phyloP scores from a whole-genome alignment of 2,329 filamentous ascomycete genomes.

The Fusarium sp. region DNA sequence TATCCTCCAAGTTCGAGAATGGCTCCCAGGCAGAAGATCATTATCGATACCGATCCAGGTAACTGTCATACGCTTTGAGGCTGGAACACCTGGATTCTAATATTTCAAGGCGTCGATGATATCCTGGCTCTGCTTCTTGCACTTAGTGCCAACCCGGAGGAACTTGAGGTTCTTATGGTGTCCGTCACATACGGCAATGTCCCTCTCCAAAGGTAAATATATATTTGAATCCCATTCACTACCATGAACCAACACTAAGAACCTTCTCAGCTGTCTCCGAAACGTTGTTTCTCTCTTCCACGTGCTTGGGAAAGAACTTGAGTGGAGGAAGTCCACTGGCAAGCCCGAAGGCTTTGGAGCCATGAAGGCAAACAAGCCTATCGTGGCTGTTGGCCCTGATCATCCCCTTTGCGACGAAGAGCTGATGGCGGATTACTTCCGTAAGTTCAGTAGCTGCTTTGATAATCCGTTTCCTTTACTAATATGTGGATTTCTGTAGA shows the following conservation, averaged over 20 bases:
- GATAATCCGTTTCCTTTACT: not conserved
- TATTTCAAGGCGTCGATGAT: constrained; percentile 79
- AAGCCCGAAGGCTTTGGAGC: constrained; percentile 76
- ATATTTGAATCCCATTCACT: constrained; percentile 21
- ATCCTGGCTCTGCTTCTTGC: constrained; percentile 88
- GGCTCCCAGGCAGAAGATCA: constrained; percentile 79
- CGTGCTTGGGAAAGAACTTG: constrained; percentile 86
- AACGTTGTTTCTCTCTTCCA: constrained; percentile 94
- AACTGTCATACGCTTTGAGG: constrained; percentile 34
- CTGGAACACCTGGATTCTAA: not conserved
- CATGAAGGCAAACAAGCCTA: constrained; percentile 77
- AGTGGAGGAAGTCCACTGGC: constrained; percentile 79
- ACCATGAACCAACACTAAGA: not conserved
- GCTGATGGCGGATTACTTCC: constrained; percentile 87
- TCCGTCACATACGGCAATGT: constrained; percentile 96
- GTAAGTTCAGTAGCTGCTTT: constrained; percentile 61
- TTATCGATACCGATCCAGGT: constrained; percentile 96
- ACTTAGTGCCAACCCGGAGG: constrained; percentile 81
- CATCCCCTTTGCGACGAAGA: constrained; percentile 86
- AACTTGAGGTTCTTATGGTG: constrained; percentile 85
- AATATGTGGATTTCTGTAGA: constrained; percentile 60
- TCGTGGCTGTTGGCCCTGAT: constrained; percentile 87
- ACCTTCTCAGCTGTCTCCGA: constrained; percentile 73
- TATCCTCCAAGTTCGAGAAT: constrained; percentile 46
- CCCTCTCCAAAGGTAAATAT: constrained; percentile 75